Evolutionary conservation across 768 basidiomycete genomes (phyloP).

Genomic region (Galerina sulciceps): DNA sequence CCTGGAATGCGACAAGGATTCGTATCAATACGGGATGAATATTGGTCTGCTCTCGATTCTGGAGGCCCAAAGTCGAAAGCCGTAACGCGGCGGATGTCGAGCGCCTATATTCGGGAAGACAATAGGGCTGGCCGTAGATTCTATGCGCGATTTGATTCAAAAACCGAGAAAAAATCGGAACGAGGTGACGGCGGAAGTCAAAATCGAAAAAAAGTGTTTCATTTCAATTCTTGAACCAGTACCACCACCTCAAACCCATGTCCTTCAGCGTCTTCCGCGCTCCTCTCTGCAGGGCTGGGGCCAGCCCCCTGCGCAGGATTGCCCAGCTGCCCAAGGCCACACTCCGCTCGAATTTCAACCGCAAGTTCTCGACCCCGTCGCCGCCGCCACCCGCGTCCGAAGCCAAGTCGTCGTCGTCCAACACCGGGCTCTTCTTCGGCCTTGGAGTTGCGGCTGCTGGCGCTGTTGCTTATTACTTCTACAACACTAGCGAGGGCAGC

Average conservation of each 20-base stretch:
- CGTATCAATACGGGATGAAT: background rate
- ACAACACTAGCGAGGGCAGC: constrained; percentile 53
- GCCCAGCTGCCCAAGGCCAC: constrained; percentile 25
- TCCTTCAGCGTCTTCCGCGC: constrained; percentile 58
- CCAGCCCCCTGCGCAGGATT: constrained; percentile 47
- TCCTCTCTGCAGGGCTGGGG: constrained; percentile 50
- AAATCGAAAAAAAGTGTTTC: constrained; percentile 9
- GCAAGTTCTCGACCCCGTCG: constrained; percentile 63
- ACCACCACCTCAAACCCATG: constrained; percentile 43
- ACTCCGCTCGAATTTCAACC: constrained; percentile 47
- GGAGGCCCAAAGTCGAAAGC: background rate
- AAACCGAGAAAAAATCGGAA: background rate
- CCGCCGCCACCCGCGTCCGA: constrained; percentile 39
- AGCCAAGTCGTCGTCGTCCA: constrained; percentile 53
- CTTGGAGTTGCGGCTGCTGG: constrained; percentile 62
- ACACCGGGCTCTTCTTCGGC: constrained; percentile 60
- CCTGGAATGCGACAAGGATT: constrained; percentile 1
- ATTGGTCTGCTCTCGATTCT: background rate
- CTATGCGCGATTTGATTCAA: background rate
- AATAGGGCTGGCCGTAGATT: background rate
- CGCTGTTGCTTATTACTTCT: constrained; percentile 69
- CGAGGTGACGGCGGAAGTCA: constrained; percentile 8
- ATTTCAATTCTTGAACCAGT: constrained; percentile 19
- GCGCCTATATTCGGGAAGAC: background rate
- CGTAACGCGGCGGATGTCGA: background rate